Conservation (phyloP, 1,139 yeast species). For the Candida glucosophila region DNA sequence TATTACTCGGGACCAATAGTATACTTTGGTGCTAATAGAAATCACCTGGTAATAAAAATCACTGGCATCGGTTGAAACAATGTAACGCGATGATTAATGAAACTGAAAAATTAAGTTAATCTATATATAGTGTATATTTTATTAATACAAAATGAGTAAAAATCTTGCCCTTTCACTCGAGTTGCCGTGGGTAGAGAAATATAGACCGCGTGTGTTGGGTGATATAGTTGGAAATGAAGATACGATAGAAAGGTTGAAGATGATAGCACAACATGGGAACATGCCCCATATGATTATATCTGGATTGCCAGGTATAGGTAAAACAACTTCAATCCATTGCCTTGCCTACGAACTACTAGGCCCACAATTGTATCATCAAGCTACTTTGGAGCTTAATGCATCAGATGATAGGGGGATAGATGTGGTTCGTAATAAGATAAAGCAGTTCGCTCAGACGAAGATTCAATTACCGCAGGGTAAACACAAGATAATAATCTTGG, state of each 20-base stretch:
- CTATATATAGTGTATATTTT: background rate
- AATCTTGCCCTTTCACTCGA: conserved; percentile 22
- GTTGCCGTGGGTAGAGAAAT: conserved; percentile 83
- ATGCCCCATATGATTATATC: conserved; percentile 95
- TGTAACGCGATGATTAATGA: too few relatives aligned
- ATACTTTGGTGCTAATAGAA: too few relatives aligned
- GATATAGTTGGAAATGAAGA: conserved; percentile 94
- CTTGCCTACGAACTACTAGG: conserved; percentile 82
- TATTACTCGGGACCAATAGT: too few relatives aligned
- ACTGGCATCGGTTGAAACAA: too few relatives aligned
- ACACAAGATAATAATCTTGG: conserved; percentile 84
- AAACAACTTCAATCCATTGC: conserved; percentile 89
- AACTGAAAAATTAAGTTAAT: background rate
- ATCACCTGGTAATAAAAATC: too few relatives aligned
- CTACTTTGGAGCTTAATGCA: conserved; percentile 71
- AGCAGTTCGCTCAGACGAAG: conserved; percentile 66
- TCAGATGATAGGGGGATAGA: conserved; percentile 45
- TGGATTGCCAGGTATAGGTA: conserved; percentile 95
- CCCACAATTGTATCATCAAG: conserved; percentile 56
- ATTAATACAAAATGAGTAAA: conserved; percentile 9
- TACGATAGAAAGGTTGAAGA: conserved; percentile 73
- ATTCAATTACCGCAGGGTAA: conserved; percentile 44
- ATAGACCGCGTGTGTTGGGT: conserved; percentile 68
- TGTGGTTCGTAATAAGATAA: conserved; percentile 39
- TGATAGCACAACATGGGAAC: conserved; percentile 87